Conservation (phyloP, 768 basidiomycete species). For the Megacollybia marginata region DNA sequence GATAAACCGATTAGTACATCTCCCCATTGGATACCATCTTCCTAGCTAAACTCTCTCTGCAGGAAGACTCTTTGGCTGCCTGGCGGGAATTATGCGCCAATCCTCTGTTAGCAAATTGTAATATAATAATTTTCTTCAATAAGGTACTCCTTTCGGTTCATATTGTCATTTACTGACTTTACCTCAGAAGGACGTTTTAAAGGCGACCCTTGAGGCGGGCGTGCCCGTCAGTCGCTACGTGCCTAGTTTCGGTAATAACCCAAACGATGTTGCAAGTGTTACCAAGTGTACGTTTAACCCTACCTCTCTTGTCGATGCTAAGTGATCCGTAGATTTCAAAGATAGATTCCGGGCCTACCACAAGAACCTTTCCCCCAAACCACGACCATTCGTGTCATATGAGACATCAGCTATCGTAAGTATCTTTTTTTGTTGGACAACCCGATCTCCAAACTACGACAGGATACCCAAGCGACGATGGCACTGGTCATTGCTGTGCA, state of each 20-base stretch:
- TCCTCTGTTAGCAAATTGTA: slow-evolving; percentile 49
- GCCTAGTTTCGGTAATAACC: slow-evolving; percentile 49
- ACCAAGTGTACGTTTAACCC: slow-evolving; percentile 39
- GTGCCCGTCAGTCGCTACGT: slow-evolving; percentile 52
- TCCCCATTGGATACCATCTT: no score
- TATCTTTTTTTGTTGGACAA: slow-evolving; percentile 4
- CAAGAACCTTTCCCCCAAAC: slow-evolving; percentile 47
- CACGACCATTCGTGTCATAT: slow-evolving; percentile 58
- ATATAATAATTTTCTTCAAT: slow-evolving; percentile 72
- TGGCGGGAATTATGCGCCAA: slow-evolving; percentile 69
- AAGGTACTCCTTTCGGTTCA: slow-evolving; percentile 35
- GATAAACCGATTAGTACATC: slow-evolving; percentile 57
- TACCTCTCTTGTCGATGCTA: not conserved
- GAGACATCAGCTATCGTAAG: slow-evolving; percentile 66
- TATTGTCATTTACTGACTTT: not conserved
- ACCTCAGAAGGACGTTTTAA: slow-evolving; percentile 47
- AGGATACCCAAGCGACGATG: not conserved
- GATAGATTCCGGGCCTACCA: slow-evolving; percentile 63
- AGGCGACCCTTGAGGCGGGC: slow-evolving; percentile 47
- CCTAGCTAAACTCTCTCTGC: not conserved
- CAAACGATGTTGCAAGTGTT: slow-evolving; percentile 53
- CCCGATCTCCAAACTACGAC: not conserved
- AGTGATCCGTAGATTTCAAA: slow-evolving; percentile 43
- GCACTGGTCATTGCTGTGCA: not conserved
- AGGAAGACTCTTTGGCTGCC: slow-evolving; percentile 70